These are phyloP conservation scores for Xanthoceras sorbifolium DNA, from an alignment of 345 rosid species.

Conservation along the genomic window DNA sequence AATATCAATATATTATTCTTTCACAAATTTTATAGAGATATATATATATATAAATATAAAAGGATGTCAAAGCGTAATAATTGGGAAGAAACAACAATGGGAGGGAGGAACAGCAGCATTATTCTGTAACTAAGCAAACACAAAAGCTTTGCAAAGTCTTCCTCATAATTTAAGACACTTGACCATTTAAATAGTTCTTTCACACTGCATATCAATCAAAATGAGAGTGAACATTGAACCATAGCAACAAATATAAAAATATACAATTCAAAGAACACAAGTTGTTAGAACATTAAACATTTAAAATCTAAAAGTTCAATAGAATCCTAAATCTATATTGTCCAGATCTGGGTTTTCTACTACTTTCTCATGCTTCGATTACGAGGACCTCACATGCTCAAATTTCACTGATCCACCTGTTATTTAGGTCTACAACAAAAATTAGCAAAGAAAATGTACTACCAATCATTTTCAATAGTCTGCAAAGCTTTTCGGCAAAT, in stretches of 20 bases:
- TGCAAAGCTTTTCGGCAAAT: background rate
- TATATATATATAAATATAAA: background rate
- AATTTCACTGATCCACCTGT: background rate
- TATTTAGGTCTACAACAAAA: background rate
- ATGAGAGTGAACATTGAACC: background rate
- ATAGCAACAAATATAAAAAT: background rate
- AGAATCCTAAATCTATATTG: too few species aligned
- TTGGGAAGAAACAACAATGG: too few species aligned
- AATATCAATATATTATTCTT: too few species aligned
- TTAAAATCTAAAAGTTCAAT: background rate
- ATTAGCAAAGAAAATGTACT: background rate
- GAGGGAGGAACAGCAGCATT: background rate
- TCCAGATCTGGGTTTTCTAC: background rate
- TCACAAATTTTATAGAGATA: too few species aligned
- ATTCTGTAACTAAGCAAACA: conserved; percentile 1
- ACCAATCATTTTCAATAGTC: background rate
- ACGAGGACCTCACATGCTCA: background rate
- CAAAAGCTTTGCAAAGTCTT: background rate
- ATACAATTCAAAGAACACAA: background rate
- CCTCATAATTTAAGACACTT: background rate
- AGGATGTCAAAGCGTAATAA: too few species aligned
- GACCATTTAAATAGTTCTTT: background rate
- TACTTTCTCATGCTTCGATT: background rate
- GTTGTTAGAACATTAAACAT: background rate
- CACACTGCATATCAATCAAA: too few species aligned